A percentile compares a stretch with the other conserved stretches of the same genome.
Evolutionary conservation across 148 eudicot genomes (phyloP).

Genomic region (Mesembryanthemum crystallinum): DNA sequence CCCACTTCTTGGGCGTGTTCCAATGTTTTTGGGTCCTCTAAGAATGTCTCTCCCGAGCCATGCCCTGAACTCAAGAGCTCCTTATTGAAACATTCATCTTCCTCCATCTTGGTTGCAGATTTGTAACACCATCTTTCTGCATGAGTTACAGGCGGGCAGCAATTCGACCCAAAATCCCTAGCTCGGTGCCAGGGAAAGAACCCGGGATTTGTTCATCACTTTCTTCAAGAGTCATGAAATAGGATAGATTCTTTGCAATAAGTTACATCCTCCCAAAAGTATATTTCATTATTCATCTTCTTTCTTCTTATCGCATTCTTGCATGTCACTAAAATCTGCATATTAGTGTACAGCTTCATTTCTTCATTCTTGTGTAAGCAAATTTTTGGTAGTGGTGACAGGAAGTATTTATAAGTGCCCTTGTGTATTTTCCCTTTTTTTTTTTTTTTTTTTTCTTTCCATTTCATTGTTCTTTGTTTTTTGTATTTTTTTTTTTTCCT

Average conservation of each 20-base stretch:
- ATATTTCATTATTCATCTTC: conserved; percentile 28
- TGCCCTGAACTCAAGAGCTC: conserved; percentile 42
- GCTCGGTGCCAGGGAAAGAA: conserved; percentile 2
- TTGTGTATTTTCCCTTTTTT: conserved; percentile 24
- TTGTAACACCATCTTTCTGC: conserved; percentile 4
- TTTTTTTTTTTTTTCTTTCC: background rate
- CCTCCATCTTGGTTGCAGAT: conserved; percentile 30
- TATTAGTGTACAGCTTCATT: conserved; percentile 57
- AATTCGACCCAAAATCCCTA: conserved; percentile 15
- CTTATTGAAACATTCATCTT: background rate
- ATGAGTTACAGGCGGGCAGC: too few species aligned
- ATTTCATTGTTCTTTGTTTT: conserved; percentile 1
- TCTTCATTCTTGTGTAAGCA: conserved; percentile 59
- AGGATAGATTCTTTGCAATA: conserved; percentile 47
- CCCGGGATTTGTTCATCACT: conserved; percentile 1
- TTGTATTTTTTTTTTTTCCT: background rate
- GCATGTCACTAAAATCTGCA: conserved; percentile 36
- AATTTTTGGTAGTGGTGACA: conserved; percentile 44
- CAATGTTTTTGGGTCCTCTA: conserved; percentile 42
- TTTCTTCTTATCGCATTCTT: conserved; percentile 32
- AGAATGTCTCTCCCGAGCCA: conserved; percentile 39
- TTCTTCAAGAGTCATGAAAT: conserved; percentile 7
- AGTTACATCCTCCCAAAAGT: conserved; percentile 19
- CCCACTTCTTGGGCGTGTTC: conserved; percentile 45
- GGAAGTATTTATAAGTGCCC: conserved; percentile 27